These are phyloP conservation scores for Nectriaceae sp. DNA, from an alignment of 2,329 filamentous ascomycete species.

Conservation along the genomic window DNA sequence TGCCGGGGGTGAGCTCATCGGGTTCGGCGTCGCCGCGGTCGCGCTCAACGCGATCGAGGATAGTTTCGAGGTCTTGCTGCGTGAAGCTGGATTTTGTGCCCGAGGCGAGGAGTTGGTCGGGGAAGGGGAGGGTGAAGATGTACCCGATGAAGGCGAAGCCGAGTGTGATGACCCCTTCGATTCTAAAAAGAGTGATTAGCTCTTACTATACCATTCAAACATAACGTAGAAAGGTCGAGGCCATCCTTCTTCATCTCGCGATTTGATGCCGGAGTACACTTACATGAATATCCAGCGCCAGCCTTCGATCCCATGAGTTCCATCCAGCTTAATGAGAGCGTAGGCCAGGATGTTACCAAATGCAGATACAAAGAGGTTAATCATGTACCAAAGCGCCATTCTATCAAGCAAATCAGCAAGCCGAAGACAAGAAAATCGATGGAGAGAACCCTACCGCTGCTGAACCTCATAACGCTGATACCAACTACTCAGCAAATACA, in stretches of 20 bases:
- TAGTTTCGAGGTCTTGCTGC: constrained; percentile 26
- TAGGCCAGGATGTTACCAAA: constrained; percentile 30
- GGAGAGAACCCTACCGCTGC: constrained; percentile 41
- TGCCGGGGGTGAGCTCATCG: constrained; percentile 37
- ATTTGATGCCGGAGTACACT: neutral
- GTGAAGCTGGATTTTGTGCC: constrained; percentile 20
- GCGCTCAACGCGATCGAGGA: constrained; percentile 36
- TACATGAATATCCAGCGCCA: constrained; percentile 44
- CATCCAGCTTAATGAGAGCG: constrained; percentile 42
- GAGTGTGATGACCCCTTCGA: constrained; percentile 5
- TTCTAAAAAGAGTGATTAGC: neutral
- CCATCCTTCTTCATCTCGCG: too few species aligned
- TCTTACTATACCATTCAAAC: too few species aligned
- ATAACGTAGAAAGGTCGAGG: too few species aligned
- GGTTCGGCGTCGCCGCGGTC: constrained; percentile 44
- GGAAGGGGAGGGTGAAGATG: constrained; percentile 11
- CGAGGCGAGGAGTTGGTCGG: constrained; percentile 13
- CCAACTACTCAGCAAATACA: constrained; percentile 41
- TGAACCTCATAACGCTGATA: constrained; percentile 57
- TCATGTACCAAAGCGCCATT: constrained; percentile 36
- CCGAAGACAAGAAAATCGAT: too few species aligned
- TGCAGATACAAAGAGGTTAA: constrained; percentile 29
- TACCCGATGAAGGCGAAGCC: constrained; percentile 5
- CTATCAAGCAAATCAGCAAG: neutral
- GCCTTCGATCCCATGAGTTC: constrained; percentile 42